Conservation (phyloP, 164 flowering plant species). For the Magnolia changhungtana region DNA sequence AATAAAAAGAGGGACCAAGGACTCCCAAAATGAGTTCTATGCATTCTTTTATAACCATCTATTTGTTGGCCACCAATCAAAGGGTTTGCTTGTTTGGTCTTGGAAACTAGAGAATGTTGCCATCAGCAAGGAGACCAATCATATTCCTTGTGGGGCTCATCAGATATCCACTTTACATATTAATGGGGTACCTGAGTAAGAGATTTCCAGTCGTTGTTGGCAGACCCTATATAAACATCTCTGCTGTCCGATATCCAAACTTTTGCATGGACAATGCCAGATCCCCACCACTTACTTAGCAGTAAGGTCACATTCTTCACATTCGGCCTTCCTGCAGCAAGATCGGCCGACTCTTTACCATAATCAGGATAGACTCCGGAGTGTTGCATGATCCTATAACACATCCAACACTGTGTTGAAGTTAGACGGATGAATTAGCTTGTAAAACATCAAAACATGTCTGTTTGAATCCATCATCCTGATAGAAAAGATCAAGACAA, state of each 20-base stretch:
- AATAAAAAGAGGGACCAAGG: too few species aligned
- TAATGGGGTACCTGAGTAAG: slow-evolving; percentile 70
- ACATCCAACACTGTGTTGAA: neutral
- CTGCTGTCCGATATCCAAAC: slow-evolving; percentile 83
- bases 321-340: slow-evolving; percentile 80
- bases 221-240: slow-evolving; percentile 89
- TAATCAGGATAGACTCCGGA: slow-evolving; percentile 90
- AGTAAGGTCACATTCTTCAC: slow-evolving; percentile 72
- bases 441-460: neutral
- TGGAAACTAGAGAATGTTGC: too few species aligned
- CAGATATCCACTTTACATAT: neutral
- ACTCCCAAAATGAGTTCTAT: too few species aligned
- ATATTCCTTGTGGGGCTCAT: too few species aligned
- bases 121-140: too few species aligned
- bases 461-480: neutral
- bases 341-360: slow-evolving; percentile 58
- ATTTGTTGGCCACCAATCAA: too few species aligned
- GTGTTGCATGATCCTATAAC: slow-evolving; percentile 69
- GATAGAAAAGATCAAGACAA: neutral
- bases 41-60: too few species aligned
- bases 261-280: slow-evolving; percentile 92
- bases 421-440: neutral
- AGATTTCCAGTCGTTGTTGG: slow-evolving; percentile 98
- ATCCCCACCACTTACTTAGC: slow-evolving; percentile 80
- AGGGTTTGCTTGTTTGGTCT: too few species aligned